phyloP scores from a whole-genome alignment of 2,329 filamentous ascomycete species.

The Verticillium isaacii region DNA sequence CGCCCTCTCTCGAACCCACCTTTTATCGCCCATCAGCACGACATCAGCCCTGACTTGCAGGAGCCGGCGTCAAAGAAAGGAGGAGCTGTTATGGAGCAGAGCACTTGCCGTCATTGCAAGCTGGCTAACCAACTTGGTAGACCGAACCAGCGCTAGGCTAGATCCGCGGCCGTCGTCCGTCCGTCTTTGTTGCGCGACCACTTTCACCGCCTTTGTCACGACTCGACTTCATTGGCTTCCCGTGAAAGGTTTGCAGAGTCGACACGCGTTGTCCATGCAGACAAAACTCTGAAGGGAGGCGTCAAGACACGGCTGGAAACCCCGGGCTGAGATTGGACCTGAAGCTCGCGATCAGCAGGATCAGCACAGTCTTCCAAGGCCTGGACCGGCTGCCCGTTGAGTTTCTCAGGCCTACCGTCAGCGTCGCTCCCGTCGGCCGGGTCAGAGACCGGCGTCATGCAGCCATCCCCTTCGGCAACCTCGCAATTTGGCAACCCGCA shows the following conservation, averaged over 20 bases:
- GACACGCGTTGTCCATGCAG: neutral
- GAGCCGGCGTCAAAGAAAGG: neutral
- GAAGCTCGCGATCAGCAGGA: neutral
- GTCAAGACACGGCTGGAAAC: neutral
- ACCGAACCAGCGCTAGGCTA: neutral
- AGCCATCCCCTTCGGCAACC: neutral
- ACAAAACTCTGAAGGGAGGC: neutral
- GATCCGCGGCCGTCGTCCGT: neutral
- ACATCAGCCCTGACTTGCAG: neutral
- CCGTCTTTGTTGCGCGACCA: neutral
- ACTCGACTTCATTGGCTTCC: neutral
- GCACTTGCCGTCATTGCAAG: neutral
- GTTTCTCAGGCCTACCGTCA: neutral
- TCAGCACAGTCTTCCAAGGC: neutral
- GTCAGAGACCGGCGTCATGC: neutral
- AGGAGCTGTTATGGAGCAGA: neutral
- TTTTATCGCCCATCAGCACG: neutral
- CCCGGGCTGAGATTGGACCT: neutral
- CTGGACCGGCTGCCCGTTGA: neutral
- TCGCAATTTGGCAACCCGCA: neutral
- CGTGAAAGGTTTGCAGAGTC: neutral
- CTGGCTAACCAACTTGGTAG: neutral
- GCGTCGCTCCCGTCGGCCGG: neutral
- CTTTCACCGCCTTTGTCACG: slow-evolving; percentile 4
- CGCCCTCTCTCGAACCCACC: neutral